Percentiles rank a stretch among this genome's conserved stretches.
phyloP scores from a whole-genome alignment of 306 rosid genomes.

The Morella rubra region DNA sequence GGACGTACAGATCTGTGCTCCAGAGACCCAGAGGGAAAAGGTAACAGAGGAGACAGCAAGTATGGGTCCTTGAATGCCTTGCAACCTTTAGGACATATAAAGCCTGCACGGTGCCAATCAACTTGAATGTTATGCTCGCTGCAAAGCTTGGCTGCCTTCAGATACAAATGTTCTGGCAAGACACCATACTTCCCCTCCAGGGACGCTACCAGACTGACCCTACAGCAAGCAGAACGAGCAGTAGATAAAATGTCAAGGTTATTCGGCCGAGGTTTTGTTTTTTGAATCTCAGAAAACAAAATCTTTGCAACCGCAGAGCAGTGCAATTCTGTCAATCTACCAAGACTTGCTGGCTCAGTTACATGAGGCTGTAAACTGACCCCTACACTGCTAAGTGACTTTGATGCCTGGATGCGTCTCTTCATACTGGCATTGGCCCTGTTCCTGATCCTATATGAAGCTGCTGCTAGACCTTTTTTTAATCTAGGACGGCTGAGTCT shows the following conservation, averaged over 20 bases:
- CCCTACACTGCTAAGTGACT: conserved; percentile 51
- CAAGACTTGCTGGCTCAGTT: conserved; percentile 51
- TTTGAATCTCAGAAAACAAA: conserved; percentile 85
- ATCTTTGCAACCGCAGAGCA: conserved; percentile 79
- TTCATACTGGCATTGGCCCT: conserved; percentile 71
- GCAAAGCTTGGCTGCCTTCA: conserved; percentile 91
- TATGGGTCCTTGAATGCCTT: conserved; percentile 46
- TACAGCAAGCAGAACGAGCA: conserved; percentile 85
- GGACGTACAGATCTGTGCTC: conserved; percentile 32
- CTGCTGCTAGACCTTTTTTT: conserved; percentile 72
- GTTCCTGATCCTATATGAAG: conserved; percentile 76
- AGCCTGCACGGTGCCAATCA: conserved; percentile 77
- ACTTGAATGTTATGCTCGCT: conserved; percentile 64
- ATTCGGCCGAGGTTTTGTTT: conserved; percentile 75
- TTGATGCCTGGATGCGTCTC: conserved; percentile 70
- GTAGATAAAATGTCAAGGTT: conserved; percentile 67
- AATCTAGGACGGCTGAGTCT: conserved; percentile 87
- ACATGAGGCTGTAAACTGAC: conserved; percentile 40
- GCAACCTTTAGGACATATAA: conserved; percentile 79
- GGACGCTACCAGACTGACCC: conserved; percentile 58
- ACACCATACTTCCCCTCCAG: conserved; percentile 73
- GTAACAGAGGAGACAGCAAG: conserved; percentile 52
- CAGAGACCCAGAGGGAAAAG: conserved; percentile 46
- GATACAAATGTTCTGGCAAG: conserved; percentile 72
- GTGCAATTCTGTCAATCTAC: conserved; percentile 62